These are phyloP conservation scores for Epichloe aotearoae DNA, from an alignment of 2,329 filamentous ascomycete genomes.

Conservation along the genomic window DNA sequence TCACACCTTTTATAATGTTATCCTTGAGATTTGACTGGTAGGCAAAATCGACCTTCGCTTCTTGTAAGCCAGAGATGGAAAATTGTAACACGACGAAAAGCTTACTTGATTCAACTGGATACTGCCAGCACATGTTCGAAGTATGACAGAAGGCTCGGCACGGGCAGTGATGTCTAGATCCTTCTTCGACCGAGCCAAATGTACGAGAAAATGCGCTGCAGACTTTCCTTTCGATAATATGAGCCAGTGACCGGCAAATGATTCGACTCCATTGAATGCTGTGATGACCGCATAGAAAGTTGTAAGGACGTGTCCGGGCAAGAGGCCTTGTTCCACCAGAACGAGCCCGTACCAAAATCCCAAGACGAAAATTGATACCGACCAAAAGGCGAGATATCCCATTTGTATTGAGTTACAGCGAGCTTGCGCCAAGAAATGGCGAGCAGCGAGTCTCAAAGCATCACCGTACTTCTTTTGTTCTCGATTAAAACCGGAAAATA, in stretches of 20 bases:
- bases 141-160: conserved; percentile 11
- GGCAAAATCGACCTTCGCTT: conserved; percentile 56
- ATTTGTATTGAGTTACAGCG: conserved; percentile 58
- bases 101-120: conserved; percentile 57
- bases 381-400: conserved; percentile 59
- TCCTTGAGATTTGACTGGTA: conserved; percentile 60
- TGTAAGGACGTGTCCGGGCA: conserved; percentile 58
- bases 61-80: neutral
- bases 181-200: conserved; percentile 19
- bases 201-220: conserved; percentile 51
- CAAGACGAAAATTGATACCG: conserved; percentile 67
- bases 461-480: conserved; percentile 54
- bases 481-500: conserved; percentile 60
- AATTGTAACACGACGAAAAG: no score
- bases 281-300: conserved; percentile 75
- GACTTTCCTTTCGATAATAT: conserved; percentile 67
- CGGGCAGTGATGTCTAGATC: neutral
- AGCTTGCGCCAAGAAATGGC: conserved; percentile 54
- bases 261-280: conserved; percentile 62
- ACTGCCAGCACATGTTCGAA: conserved; percentile 44
- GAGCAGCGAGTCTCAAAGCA: conserved; percentile 43
- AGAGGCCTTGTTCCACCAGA: conserved; percentile 48
- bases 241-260: conserved; percentile 63
- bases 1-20: conserved; percentile 45
- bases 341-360: conserved; percentile 81